Percentiles rank a stretch among this genome's conserved stretches.
These are phyloP conservation scores for Stellera chamaejasme DNA, from an alignment of 345 rosid genomes.

Conservation along the genomic window DNA sequence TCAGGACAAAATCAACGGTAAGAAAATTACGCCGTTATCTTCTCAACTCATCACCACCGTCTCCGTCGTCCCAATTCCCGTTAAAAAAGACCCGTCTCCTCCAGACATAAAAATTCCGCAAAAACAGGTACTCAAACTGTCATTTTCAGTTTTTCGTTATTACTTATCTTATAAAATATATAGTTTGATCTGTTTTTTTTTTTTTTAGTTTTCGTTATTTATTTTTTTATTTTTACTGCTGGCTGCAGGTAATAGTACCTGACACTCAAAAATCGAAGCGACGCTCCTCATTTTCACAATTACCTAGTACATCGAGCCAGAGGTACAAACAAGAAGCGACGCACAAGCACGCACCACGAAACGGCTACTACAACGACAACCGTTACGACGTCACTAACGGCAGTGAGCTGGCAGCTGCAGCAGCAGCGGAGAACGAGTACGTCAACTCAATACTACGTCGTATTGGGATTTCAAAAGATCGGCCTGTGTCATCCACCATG, in stretches of 20 bases:
- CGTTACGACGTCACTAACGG: constrained; percentile 14
- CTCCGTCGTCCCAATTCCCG: constrained; percentile 39
- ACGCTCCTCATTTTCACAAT: constrained; percentile 28
- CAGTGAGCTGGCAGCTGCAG: constrained; percentile 16
- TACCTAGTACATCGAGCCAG: constrained; percentile 55
- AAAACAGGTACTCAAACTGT: constrained; percentile 42
- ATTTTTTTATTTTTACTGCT: background rate
- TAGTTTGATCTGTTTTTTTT: background rate
- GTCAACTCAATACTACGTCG: constrained; percentile 41
- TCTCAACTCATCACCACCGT: constrained; percentile 33
- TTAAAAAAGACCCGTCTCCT: constrained; percentile 65
- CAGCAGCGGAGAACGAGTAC: constrained; percentile 46
- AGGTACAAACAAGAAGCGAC: constrained; percentile 30
- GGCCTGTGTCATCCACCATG: constrained; percentile 33
- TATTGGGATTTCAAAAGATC: constrained; percentile 40
- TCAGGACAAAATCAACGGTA: constrained; percentile 45
- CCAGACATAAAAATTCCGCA: constrained; percentile 41
- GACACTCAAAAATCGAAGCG: constrained; percentile 35
- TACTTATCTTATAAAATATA: background rate
- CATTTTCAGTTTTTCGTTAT: background rate
- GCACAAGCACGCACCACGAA: constrained; percentile 19
- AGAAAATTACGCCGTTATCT: constrained; percentile 42
- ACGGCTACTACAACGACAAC: background rate
- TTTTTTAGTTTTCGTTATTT: constrained; percentile 2
- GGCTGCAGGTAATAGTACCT: background rate